Evolutionary conservation across 1,284 basidiomycete genomes (phyloP).

Genomic region (Moniliella sp.): DNA sequence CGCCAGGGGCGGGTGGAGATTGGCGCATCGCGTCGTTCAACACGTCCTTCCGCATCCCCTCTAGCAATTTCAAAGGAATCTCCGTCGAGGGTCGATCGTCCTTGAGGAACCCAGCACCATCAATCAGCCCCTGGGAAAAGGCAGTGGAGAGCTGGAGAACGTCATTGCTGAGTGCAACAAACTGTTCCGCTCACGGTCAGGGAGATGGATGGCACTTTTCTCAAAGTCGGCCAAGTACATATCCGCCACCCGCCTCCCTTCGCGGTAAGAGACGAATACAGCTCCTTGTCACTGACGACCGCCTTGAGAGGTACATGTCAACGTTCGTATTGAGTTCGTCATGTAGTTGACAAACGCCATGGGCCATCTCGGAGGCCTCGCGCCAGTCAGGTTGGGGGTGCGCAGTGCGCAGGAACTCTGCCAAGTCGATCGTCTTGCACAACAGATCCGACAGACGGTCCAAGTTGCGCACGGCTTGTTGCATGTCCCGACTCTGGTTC

Average conservation of each 20-base stretch:
- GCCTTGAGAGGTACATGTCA: slow-evolving; percentile 51
- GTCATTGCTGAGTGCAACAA: slow-evolving; percentile 73
- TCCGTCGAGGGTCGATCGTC: slow-evolving; percentile 1
- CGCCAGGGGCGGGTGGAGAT: no score
- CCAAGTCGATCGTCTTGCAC: slow-evolving; percentile 85
- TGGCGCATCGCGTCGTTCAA: not conserved
- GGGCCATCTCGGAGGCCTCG: slow-evolving; percentile 59
- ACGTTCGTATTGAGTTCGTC: slow-evolving; percentile 84
- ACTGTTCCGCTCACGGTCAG: slow-evolving; percentile 53
- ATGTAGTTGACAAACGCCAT: slow-evolving; percentile 87
- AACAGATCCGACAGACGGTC: slow-evolving; percentile 83
- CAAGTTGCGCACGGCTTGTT: slow-evolving; percentile 35
- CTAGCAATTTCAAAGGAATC: not conserved
- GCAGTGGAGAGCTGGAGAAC: slow-evolving; percentile 75
- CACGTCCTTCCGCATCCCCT: not conserved
- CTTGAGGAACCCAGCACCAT: not conserved
- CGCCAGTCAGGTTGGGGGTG: slow-evolving; percentile 72
- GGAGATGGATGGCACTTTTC: slow-evolving; percentile 79
- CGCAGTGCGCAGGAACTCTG: slow-evolving; percentile 74
- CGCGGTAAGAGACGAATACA: slow-evolving; percentile 25
- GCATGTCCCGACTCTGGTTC: slow-evolving; percentile 10
- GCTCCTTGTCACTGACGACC: slow-evolving; percentile 1
- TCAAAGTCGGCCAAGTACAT: slow-evolving; percentile 93
- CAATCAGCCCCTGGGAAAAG: slow-evolving; percentile 38
- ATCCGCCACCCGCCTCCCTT: slow-evolving; percentile 47